Conservation (phyloP, 2,329 filamentous ascomycete genomes). For the Colletotrichum costaricense region DNA sequence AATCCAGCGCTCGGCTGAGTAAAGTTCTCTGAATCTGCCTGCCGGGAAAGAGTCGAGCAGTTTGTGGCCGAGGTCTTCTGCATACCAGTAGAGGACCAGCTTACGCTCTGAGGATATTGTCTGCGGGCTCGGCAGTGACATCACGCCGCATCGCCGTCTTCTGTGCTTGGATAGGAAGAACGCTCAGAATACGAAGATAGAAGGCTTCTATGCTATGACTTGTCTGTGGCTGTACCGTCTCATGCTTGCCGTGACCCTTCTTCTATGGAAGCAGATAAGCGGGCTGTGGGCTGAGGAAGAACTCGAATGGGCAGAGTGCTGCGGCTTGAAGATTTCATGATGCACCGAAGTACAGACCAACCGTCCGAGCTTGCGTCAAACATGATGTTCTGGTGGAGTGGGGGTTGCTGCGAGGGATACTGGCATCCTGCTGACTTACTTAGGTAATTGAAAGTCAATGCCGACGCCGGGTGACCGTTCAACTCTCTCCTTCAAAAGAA, state of each 20-base stretch:
- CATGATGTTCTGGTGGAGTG: not conserved
- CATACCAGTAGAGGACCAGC: not conserved
- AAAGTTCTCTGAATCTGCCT: not conserved
- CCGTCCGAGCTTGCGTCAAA: constrained; percentile 5
- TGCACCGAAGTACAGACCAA: constrained; percentile 6
- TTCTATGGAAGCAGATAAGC: not conserved
- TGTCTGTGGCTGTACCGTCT: constrained; percentile 1
- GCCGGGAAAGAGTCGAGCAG: not conserved
- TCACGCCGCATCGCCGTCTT: not conserved
- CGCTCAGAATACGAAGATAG: not conserved
- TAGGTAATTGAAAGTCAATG: not conserved
- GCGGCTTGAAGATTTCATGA: not conserved
- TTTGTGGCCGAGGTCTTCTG: not conserved
- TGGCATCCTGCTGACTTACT: not conserved
- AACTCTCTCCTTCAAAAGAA: not conserved
- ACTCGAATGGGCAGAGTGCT: not conserved
- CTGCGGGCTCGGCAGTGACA: constrained; percentile 12
- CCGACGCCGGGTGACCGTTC: not conserved
- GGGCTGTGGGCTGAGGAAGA: not conserved
- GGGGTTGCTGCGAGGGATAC: not conserved
- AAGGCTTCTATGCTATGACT: constrained; percentile 15
- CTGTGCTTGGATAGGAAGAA: not conserved
- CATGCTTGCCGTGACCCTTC: not conserved
- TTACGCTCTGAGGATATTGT: constrained; percentile 11
- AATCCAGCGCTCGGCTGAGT: not conserved